Percentiles rank a stretch among this genome's conserved stretches.
phyloP scores from a whole-genome alignment of 768 basidiomycete genomes.

The Erythrobasidium yunnanense region DNA sequence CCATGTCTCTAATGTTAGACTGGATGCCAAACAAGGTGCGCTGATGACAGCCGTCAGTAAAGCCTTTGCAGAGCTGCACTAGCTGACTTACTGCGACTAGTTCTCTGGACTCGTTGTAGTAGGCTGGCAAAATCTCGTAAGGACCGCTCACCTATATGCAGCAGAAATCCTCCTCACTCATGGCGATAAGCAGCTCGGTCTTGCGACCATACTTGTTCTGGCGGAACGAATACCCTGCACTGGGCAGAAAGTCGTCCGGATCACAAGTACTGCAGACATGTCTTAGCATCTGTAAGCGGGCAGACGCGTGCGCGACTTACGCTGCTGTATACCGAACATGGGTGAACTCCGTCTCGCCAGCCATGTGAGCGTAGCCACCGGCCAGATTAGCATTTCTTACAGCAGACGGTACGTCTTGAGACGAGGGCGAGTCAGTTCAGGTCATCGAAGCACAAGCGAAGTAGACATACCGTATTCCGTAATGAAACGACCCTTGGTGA shows the following conservation, averaged over 20 bases:
- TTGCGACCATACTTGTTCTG: conserved; percentile 73
- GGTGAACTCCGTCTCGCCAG: conserved; percentile 77
- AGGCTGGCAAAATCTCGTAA: conserved; percentile 12
- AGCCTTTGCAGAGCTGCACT: too few relatives aligned
- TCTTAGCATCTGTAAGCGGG: background rate
- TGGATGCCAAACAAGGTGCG: conserved; percentile 84
- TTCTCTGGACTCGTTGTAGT: conserved; percentile 59
- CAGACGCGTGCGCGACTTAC: background rate
- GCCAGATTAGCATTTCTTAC: conserved; percentile 29
- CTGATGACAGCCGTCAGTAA: background rate
- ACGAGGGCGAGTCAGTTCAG: background rate
- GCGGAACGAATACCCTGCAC: conserved; percentile 67
- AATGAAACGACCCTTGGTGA: conserved; percentile 61
- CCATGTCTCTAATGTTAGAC: conserved; percentile 93
- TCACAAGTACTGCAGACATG: conserved; percentile 52
- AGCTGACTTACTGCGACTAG: conserved; percentile 39
- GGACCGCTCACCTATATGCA: background rate
- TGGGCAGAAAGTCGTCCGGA: conserved; percentile 74
- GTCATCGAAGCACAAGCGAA: background rate
- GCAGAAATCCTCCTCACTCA: conserved; percentile 39
- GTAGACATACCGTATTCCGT: conserved; percentile 28
- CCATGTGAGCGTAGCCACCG: conserved; percentile 29
- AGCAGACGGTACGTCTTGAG: conserved; percentile 35
- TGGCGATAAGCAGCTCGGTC: conserved; percentile 86
- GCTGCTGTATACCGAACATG: conserved; percentile 93